Evolutionary conservation across 768 basidiomycete species (phyloP).

Genomic region (Hysterangium stoloniferum): DNA sequence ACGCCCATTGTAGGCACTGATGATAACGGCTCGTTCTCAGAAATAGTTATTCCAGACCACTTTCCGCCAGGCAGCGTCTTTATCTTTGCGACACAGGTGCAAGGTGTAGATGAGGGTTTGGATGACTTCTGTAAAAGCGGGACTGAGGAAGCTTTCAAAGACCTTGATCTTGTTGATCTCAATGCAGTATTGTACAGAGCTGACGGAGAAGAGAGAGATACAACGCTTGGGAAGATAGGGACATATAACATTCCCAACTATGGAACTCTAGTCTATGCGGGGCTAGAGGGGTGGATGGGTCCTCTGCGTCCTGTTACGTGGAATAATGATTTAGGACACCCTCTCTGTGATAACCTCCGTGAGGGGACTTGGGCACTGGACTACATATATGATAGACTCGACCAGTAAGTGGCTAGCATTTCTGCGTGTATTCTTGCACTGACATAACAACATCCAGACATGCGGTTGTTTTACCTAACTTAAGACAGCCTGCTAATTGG

Average conservation of each 20-base stretch:
- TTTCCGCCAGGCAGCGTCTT: slow-evolving; percentile 97
- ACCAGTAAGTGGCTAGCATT: slow-evolving; percentile 45
- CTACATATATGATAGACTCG: slow-evolving; percentile 67
- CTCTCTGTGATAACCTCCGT: slow-evolving; percentile 80
- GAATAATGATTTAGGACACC: slow-evolving; percentile 89
- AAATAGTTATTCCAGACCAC: slow-evolving; percentile 74
- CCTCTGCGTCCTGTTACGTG: slow-evolving; percentile 76
- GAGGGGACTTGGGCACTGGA: slow-evolving; percentile 90
- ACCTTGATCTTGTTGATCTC: slow-evolving; percentile 77
- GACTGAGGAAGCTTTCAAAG: slow-evolving; percentile 63
- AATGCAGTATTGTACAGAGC: slow-evolving; percentile 82
- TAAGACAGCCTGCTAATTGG: slow-evolving; percentile 73
- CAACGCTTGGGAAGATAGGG: slow-evolving; percentile 73
- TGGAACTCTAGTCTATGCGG: slow-evolving; percentile 81
- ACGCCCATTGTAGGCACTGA: slow-evolving; percentile 56
- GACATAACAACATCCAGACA: slow-evolving; percentile 32
- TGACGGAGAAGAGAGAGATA: slow-evolving; percentile 88
- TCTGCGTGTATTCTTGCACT: slow-evolving; percentile 2
- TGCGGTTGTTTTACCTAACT: slow-evolving; percentile 51
- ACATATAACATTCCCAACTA: slow-evolving; percentile 72
- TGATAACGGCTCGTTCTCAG: slow-evolving; percentile 58
- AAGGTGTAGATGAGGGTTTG: slow-evolving; percentile 60
- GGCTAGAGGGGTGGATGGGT: slow-evolving; percentile 96
- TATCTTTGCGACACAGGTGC: slow-evolving; percentile 82
- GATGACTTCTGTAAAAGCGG: slow-evolving; percentile 68